A percentile compares a stretch with the other conserved stretches of the same genome.
phyloP scores from a whole-genome alignment of 2,329 filamentous ascomycete genomes.

The Trichophaea hybrida region DNA sequence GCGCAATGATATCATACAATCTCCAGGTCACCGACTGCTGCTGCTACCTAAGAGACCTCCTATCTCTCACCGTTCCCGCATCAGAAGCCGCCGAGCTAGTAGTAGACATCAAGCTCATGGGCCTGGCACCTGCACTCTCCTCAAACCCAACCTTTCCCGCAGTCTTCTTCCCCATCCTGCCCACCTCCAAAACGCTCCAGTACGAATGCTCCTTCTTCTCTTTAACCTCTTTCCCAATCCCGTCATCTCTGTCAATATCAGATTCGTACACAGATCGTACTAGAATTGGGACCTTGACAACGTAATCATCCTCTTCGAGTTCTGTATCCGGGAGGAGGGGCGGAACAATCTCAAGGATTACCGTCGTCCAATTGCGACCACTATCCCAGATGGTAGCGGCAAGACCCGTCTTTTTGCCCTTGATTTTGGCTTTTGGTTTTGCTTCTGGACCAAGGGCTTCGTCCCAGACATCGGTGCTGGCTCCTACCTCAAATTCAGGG shows the following conservation, averaged over 20 bases:
- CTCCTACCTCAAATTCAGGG: conserved; percentile 83
- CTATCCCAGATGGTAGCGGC: conserved; percentile 90
- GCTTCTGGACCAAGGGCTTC: conserved; percentile 54
- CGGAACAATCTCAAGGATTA: conserved; percentile 79
- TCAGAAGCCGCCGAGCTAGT: not conserved
- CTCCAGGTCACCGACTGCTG: too few species aligned
- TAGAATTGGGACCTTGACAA: conserved; percentile 85
- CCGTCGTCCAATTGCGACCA: conserved; percentile 85
- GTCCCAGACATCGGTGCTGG: conserved; percentile 88
- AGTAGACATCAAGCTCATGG: not conserved
- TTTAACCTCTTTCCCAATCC: conserved; percentile 38
- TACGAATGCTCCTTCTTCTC: conserved; percentile 84
- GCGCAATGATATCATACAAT: too few species aligned
- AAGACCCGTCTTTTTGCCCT: conserved; percentile 30
- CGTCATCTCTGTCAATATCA: conserved; percentile 48
- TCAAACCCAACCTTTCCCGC: not conserved
- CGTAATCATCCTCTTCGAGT: conserved; percentile 33
- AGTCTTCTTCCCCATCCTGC: conserved; percentile 48
- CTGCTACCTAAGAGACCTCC: not conserved
- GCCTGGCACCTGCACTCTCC: not conserved
- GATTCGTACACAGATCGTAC: conserved; percentile 83
- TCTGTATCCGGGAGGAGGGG: conserved; percentile 29
- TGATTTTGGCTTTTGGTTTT: conserved; percentile 23
- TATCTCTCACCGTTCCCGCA: not conserved
- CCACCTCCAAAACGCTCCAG: conserved; percentile 85